Conservation (phyloP, 2,329 filamentous ascomycete genomes). For the Ophiobolus disseminans region DNA sequence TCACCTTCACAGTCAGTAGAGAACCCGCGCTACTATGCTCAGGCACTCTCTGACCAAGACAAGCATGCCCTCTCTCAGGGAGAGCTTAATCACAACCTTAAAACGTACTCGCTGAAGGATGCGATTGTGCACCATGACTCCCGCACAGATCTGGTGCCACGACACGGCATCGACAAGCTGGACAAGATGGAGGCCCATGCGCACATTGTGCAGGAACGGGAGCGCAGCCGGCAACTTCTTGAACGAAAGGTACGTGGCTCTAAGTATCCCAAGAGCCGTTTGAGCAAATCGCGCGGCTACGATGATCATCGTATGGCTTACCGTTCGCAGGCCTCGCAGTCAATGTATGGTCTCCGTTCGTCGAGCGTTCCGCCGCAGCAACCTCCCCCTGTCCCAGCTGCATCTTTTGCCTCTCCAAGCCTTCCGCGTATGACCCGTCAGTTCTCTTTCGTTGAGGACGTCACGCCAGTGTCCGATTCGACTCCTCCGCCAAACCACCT, state of each 20-base stretch:
- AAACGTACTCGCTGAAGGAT: conserved; percentile 20
- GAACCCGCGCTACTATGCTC: conserved; percentile 30
- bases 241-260: conserved; percentile 17
- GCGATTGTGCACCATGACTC: conserved; percentile 12
- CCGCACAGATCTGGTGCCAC: conserved; percentile 16
- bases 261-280: conserved; percentile 8
- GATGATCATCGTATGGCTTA: conserved; percentile 5
- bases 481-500: neutral
- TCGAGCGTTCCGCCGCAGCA: conserved; percentile 4
- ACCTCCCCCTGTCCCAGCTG: neutral
- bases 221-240: conserved; percentile 9
- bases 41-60: conserved; percentile 24
- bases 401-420: neutral
- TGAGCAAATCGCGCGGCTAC: conserved; percentile 7
- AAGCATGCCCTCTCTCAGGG: conserved; percentile 20
- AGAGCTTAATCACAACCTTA: conserved; percentile 28
- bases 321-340: conserved; percentile 5
- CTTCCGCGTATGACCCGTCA: neutral
- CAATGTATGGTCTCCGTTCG: conserved; percentile 11
- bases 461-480: neutral
- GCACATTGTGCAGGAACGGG: conserved; percentile 17
- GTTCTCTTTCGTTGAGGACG: neutral
- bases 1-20: neutral
- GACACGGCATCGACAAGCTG: conserved; percentile 8
- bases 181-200: conserved; percentile 8